phyloP scores from a whole-genome alignment of 176 grass and related monocot genomes.

The Secale cereale region DNA sequence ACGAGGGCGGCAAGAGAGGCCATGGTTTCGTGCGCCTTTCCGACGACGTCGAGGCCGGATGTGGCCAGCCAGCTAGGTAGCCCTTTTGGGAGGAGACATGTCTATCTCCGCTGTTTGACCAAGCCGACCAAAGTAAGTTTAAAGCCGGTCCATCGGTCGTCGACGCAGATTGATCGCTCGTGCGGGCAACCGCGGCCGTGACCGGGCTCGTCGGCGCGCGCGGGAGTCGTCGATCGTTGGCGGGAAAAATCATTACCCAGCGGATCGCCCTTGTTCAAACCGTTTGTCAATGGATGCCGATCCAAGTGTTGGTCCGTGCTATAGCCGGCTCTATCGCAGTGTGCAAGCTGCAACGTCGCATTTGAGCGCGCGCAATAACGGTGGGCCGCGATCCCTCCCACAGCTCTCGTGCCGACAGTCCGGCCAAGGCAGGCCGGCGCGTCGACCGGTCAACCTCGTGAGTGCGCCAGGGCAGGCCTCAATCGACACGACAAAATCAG shows the following conservation, averaged over 20 bases:
- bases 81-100: slow-evolving; percentile 4
- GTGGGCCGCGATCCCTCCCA: background rate
- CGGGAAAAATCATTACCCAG: background rate
- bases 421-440: background rate
- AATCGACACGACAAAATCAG: slow-evolving; percentile 10
- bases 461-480: slow-evolving; percentile 18
- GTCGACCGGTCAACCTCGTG: slow-evolving; percentile 22
- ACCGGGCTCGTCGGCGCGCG: background rate
- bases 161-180: background rate
- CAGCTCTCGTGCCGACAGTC: slow-evolving; percentile 29
- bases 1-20: background rate
- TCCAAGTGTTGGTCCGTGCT: background rate
- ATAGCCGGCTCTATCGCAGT: background rate
- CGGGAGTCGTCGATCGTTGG: background rate
- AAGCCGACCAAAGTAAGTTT: background rate
- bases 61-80: background rate
- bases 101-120: background rate
- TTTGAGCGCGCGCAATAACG: background rate
- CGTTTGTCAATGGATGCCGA: background rate
- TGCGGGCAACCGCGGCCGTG: background rate
- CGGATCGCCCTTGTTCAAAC: background rate
- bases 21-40: background rate
- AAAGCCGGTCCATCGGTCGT: background rate
- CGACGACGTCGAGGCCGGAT: background rate
- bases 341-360: slow-evolving; percentile 12